phyloP scores from a whole-genome alignment of 108 stramenopile species.

The Fragilaria crotonensis region DNA sequence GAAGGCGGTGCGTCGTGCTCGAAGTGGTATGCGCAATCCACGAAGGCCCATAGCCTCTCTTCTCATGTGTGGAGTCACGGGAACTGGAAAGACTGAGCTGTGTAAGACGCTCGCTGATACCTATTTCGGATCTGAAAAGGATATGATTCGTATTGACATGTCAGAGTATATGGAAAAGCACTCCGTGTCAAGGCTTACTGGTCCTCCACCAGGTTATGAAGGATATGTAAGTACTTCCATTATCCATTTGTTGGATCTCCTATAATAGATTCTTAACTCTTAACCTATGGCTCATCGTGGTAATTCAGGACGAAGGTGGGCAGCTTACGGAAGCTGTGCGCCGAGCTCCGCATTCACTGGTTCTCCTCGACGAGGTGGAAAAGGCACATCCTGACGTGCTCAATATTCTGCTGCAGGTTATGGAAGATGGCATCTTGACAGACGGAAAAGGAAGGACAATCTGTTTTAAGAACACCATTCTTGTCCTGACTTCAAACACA shows the following conservation, averaged over 20 bases:
- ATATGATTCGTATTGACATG: conserved; percentile 92
- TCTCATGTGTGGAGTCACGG: background rate
- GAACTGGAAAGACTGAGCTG: conserved; percentile 87
- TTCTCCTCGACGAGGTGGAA: conserved; percentile 93
- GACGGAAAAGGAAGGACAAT: conserved; percentile 97
- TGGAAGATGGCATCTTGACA: conserved; percentile 96
- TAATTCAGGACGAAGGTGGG: conserved; percentile 89
- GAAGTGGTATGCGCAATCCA: conserved; percentile 75
- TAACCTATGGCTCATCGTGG: background rate
- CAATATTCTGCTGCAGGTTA: conserved; percentile 90
- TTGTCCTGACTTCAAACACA: conserved; percentile 96
- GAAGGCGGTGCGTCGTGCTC: conserved; percentile 72
- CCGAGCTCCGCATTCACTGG: conserved; percentile 66
- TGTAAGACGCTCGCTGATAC: conserved; percentile 86
- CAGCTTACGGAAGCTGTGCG: conserved; percentile 95
- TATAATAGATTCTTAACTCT: too few relatives aligned
- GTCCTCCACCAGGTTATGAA: conserved; percentile 92
- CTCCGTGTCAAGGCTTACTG: conserved; percentile 81
- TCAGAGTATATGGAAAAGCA: conserved; percentile 90
- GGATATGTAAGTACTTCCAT: conserved; percentile 48
- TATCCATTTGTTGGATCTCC: too few relatives aligned
- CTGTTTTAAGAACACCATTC: conserved; percentile 88
- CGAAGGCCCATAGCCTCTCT: conserved; percentile 64
- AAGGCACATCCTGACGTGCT: conserved; percentile 96
- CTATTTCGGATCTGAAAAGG: conserved; percentile 82